These are phyloP conservation scores for Vaccinium macrocarpon DNA, from an alignment of 148 eudicot genomes.

Conservation along the genomic window DNA sequence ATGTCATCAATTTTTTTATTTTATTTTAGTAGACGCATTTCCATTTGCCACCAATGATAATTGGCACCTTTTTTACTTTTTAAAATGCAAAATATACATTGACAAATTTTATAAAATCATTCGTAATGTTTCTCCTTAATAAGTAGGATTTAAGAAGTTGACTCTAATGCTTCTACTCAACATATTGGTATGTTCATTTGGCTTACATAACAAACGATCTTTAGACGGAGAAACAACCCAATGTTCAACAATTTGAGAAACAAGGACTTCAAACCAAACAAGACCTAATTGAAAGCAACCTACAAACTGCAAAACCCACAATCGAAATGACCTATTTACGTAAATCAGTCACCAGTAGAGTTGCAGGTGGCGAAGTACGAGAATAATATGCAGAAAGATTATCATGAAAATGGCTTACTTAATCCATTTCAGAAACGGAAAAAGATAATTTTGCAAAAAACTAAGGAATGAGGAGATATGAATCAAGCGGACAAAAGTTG, in stretches of 20 bases:
- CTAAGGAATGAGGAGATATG: constrained; percentile 18
- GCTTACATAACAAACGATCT: too few relatives aligned
- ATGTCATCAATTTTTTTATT: too few relatives aligned
- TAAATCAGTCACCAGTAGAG: constrained; percentile 2
- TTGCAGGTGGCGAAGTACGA: constrained; percentile 22
- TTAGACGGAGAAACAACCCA: constrained; percentile 12
- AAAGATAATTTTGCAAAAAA: not conserved
- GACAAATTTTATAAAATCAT: too few relatives aligned
- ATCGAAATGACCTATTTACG: constrained; percentile 11
- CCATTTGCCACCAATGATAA: too few relatives aligned
- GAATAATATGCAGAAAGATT: not conserved
- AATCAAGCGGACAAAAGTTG: constrained; percentile 17
- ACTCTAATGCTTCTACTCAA: too few relatives aligned
- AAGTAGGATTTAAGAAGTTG: too few relatives aligned
- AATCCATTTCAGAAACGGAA: not conserved
- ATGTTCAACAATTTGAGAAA: constrained; percentile 3
- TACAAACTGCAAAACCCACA: constrained; percentile 29
- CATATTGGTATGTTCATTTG: too few relatives aligned
- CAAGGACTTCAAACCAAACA: constrained; percentile 14
- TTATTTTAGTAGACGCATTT: too few relatives aligned
- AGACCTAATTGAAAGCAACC: constrained; percentile 29
- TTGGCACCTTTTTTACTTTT: too few relatives aligned
- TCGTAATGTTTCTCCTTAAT: too few relatives aligned
- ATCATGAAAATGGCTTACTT: constrained; percentile 5
- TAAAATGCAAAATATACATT: too few relatives aligned